Percentiles rank a stretch among this genome's conserved stretches.
These are phyloP conservation scores for Puccinia hordei DNA, from an alignment of 1,284 basidiomycete species.

Conservation along the genomic window DNA sequence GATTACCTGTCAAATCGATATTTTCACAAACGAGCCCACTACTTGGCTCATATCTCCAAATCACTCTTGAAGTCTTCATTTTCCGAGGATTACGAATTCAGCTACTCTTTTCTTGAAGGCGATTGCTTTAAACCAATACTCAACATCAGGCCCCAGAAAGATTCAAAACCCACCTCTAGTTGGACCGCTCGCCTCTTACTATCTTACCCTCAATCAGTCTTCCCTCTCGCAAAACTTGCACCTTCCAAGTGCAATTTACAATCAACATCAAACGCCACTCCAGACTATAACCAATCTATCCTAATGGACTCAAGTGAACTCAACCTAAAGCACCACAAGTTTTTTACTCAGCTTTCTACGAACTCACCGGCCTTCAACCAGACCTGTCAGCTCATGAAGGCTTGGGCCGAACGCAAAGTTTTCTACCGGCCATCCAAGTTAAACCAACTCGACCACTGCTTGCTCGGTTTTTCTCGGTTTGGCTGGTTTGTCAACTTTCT, in stretches of 20 bases:
- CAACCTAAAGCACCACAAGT: slow-evolving; percentile 27
- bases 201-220: slow-evolving; percentile 75
- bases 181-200: slow-evolving; percentile 65
- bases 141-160: slow-evolving; percentile 65
- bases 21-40: slow-evolving; percentile 90
- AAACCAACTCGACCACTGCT: neutral
- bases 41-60: slow-evolving; percentile 77
- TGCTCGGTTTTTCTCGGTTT: slow-evolving; percentile 43
- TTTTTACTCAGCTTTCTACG: slow-evolving; percentile 26
- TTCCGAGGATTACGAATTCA: slow-evolving; percentile 65
- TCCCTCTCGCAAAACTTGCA: slow-evolving; percentile 70
- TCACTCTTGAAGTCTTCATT: slow-evolving; percentile 63
- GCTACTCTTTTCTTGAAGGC: slow-evolving; percentile 67
- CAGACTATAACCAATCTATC: slow-evolving; percentile 83
- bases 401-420: slow-evolving; percentile 33
- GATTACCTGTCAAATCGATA: slow-evolving; percentile 87
- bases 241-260: slow-evolving; percentile 72
- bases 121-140: slow-evolving; percentile 73
- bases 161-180: slow-evolving; percentile 56
- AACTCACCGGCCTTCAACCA: slow-evolving; percentile 42
- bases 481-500: slow-evolving; percentile 47
- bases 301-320: slow-evolving; percentile 61
- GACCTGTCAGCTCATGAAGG: slow-evolving; percentile 43
- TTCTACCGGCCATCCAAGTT: slow-evolving; percentile 22
- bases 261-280: slow-evolving; percentile 67